Evolutionary conservation across 2,329 filamentous ascomycete species (phyloP), one percentile per base, ranked within the genome.

Genomic region (Aspergillus costaricaensis): DNA sequence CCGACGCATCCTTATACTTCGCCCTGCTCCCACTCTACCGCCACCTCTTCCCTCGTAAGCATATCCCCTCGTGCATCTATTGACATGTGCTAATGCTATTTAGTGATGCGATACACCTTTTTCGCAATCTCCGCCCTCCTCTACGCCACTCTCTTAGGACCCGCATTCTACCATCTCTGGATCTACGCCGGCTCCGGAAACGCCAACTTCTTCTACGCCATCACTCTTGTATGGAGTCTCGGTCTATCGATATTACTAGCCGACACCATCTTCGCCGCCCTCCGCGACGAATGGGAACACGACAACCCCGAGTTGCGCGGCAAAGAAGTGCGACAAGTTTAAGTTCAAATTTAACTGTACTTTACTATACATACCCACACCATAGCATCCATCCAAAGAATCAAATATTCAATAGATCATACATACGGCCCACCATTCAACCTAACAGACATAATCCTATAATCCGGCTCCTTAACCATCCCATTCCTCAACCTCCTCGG

Each of bases 201-300:
- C 71, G 95, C 95, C 61, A 99, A 99, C 75, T 99, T 99, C 80
- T 99, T 99, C 80, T 99, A 99, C 74, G 95, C 95, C 66, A 98
- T 99, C 70, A 99, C 95, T 0, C 80, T 99, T n/a, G 95, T 99
- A 0, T 99, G 95, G 95, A 96, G 92, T 72, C 76, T 99, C 23
- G 95, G 92, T 0, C 83, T 96, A 67, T 93, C 92, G 39, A 83
- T 99, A 63, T 80, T 99, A 30, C 85, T 98, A 6, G 92, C 91
- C 10, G 95, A 99, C 74, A 83, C 92, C 56, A 82, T 96, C 2
- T 98, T 96, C 78, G 92, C 95, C 0, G 87, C 93, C 5, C 80
- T 99, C 62, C 82, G 95, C 61, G 95, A 99, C 70, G 95, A 99
- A 76, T 92, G 92, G 88, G 95, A 99, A 76, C 85, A 91, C 5